Base-by-base conservation (phyloP, 192 early-diverging fungal genomes). In the Podila minutissima region DNA sequence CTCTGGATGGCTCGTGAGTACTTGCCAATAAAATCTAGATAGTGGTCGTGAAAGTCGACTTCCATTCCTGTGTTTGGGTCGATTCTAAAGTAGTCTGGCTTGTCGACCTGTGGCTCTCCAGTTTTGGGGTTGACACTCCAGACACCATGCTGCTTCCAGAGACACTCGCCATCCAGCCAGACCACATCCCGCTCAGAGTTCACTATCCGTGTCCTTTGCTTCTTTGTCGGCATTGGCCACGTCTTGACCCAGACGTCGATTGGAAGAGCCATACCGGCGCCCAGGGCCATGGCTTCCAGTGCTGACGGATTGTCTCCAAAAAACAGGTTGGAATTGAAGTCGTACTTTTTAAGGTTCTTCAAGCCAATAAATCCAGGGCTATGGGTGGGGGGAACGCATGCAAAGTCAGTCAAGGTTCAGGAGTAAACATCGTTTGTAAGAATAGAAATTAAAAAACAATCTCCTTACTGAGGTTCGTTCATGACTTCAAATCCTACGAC, bases 401-500 rank as follows among this genome's bases (percentile, higher is more conserved):
- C 29, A 59, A 32, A 48, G 28, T 26, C 17, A 22, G 12, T 35
- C 24, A 61, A 60, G 33, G n/a, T 33, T 74, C 38, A 26, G 65
- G 74, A 51, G 38, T 41, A 15, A 15, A 0, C 11, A 2, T 46
- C 41, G 0, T 15, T 46, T 13, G 41, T 46, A 15, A 82, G 59
- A 57, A 70, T 71, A 5, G 17, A 64, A 32, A 31, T 2, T 2
- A 62, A 59, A 5, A 20, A 37, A 63, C 3, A 15, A 32, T n/a
- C 28, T 19, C 74, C 83, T 81, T 83, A 81, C 82, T 87, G 83
- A 22, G 91, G 91, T 64, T 94, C 92, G 60, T 94, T 93, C 83
- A 95, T 92, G 26, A 94, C 89, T 75, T 95, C 94, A 65, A 92
- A 94, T 28, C 94, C 94, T 20, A 93, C 72, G 0, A 95, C 88